phyloP scores from a whole-genome alignment of 441 rosid species.

The Raphanus hybrid region DNA sequence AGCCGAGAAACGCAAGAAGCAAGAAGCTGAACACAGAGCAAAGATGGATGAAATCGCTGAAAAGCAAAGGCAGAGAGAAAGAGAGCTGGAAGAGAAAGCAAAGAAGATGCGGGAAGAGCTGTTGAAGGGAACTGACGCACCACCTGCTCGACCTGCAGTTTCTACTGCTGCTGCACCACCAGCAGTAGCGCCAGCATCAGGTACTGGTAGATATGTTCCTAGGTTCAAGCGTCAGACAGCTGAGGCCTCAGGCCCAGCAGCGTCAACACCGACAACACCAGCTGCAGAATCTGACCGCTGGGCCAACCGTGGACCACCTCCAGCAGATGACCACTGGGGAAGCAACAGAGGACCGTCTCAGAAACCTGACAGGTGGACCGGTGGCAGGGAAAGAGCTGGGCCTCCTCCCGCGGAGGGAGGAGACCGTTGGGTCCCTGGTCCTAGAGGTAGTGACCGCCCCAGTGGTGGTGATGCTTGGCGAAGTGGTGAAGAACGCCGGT shows the following conservation, averaged over 20 bases:
- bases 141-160: constrained; percentile 53
- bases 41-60: constrained; percentile 87
- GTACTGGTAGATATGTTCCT: constrained; percentile 68
- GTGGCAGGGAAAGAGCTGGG: constrained; percentile 43
- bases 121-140: constrained; percentile 53
- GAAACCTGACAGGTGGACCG: constrained; percentile 52
- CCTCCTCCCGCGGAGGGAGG: constrained; percentile 42
- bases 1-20: constrained; percentile 78
- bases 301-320: constrained; percentile 46
- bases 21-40: constrained; percentile 83
- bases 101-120: constrained; percentile 61
- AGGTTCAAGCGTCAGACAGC: constrained; percentile 47
- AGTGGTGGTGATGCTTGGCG: constrained; percentile 58
- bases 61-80: constrained; percentile 88
- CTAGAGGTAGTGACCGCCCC: constrained; percentile 51
- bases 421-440: constrained; percentile 53
- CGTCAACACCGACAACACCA: constrained; percentile 19
- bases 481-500: constrained; percentile 41
- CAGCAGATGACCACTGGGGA: constrained; percentile 45
- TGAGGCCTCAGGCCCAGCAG: constrained; percentile 39
- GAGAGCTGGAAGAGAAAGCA: constrained; percentile 82
- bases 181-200: constrained; percentile 23
- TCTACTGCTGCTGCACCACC: constrained; percentile 44
- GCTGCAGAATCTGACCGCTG: constrained; percentile 49
- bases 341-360: constrained; percentile 44